These are phyloP conservation scores for Nitzschia palea DNA, from an alignment of 108 stramenopile genomes.

Conservation along the genomic window DNA sequence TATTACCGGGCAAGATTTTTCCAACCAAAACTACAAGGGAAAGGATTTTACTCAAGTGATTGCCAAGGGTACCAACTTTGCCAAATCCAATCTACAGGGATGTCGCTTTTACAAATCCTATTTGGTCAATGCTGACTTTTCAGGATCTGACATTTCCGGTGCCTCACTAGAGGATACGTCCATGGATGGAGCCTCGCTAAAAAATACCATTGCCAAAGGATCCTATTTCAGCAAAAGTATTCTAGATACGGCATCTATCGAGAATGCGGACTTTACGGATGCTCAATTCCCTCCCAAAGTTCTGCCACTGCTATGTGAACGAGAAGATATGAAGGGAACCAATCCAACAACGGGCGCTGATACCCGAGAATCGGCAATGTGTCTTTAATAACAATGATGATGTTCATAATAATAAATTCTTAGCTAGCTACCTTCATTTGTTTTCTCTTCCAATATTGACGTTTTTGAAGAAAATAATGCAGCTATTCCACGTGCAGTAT, in stretches of 20 bases:
- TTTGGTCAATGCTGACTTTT: slow-evolving; percentile 73
- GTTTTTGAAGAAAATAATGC: no score
- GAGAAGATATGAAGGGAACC: slow-evolving; percentile 84
- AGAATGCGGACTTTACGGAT: slow-evolving; percentile 84
- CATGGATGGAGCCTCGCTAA: slow-evolving; percentile 76
- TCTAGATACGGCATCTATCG: slow-evolving; percentile 56
- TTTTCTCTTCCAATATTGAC: neutral
- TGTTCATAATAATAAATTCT: neutral
- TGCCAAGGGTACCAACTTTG: slow-evolving; percentile 78
- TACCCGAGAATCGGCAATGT: slow-evolving; percentile 90
- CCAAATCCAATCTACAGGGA: slow-evolving; percentile 72
- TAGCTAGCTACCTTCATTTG: slow-evolving; percentile 17
- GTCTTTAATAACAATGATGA: slow-evolving; percentile 33
- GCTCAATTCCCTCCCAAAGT: slow-evolving; percentile 79
- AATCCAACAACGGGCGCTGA: slow-evolving; percentile 91
- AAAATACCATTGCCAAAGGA: slow-evolving; percentile 64
- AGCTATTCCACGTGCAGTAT: neutral
- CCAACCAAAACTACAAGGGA: slow-evolving; percentile 73
- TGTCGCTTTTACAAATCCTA: slow-evolving; percentile 90
- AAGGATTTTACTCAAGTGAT: slow-evolving; percentile 89
- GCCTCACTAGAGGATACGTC: slow-evolving; percentile 80
- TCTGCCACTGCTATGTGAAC: slow-evolving; percentile 59
- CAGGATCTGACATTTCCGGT: slow-evolving; percentile 71
- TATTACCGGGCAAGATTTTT: slow-evolving; percentile 77
- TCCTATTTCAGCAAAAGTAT: slow-evolving; percentile 73